Evolutionary conservation across 768 basidiomycete species (phyloP).

Genomic region (Boletus tylopilopsis): DNA sequence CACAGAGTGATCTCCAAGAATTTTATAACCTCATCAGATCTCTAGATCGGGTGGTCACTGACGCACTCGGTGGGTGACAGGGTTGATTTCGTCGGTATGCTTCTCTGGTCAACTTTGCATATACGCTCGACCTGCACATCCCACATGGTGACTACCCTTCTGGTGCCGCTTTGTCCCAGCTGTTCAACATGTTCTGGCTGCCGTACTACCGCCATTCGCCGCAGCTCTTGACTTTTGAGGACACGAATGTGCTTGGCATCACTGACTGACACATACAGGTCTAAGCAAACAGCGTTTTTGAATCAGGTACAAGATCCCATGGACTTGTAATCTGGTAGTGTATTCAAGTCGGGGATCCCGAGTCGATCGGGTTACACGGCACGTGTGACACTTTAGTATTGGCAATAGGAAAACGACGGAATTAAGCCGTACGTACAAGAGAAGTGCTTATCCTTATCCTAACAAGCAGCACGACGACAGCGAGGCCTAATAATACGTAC

Average conservation of each 20-base stretch:
- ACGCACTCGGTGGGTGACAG: slow-evolving; percentile 7
- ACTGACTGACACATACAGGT: slow-evolving; percentile 7
- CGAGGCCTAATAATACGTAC: too few relatives aligned
- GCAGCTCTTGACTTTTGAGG: slow-evolving; percentile 7
- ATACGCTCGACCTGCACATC: slow-evolving; percentile 8
- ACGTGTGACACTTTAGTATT: too few relatives aligned
- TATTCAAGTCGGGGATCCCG: too few relatives aligned
- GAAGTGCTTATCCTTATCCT: too few relatives aligned
- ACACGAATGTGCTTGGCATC: slow-evolving; percentile 10
- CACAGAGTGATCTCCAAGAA: slow-evolving; percentile 16
- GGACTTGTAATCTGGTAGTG: slow-evolving; percentile 2
- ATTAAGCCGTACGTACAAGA: too few relatives aligned
- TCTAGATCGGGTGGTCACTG: slow-evolving; percentile 12
- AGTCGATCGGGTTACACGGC: too few relatives aligned
- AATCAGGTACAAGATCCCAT: slow-evolving; percentile 6
- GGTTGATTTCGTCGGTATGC: not conserved
- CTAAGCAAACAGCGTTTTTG: slow-evolving; percentile 2
- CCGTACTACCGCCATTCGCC: not conserved
- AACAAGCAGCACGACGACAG: too few relatives aligned
- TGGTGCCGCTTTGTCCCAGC: slow-evolving; percentile 2
- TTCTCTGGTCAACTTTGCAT: slow-evolving; percentile 15
- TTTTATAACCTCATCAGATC: slow-evolving; percentile 8
- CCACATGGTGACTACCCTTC: slow-evolving; percentile 9
- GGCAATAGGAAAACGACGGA: too few relatives aligned
- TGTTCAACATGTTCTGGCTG: slow-evolving; percentile 6